phyloP scores from a whole-genome alignment of 768 basidiomycete genomes.

The Leccinum barrowsii region DNA sequence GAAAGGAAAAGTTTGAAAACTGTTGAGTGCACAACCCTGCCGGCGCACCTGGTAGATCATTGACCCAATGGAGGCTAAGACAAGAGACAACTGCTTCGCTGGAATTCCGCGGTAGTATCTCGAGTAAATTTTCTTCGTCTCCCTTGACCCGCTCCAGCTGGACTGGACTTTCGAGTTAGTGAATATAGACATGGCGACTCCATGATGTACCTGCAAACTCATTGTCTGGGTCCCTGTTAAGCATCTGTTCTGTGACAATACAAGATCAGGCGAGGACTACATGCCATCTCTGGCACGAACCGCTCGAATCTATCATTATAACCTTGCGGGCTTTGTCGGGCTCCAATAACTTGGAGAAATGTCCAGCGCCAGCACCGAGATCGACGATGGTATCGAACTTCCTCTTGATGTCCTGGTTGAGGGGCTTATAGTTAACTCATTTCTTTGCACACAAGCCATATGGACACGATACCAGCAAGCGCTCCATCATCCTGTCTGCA shows the following conservation, averaged over 20 bases:
- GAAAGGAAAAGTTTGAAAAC: constrained; percentile 1
- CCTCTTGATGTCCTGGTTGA: constrained; percentile 80
- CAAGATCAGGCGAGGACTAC: constrained; percentile 3
- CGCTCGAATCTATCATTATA: constrained; percentile 83
- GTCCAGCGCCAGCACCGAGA: constrained; percentile 87
- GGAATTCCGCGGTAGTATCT: constrained; percentile 61
- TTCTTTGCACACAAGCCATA: not conserved
- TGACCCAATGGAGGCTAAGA: constrained; percentile 93
- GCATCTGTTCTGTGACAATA: constrained; percentile 49
- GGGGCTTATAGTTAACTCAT: not conserved
- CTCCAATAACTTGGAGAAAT: constrained; percentile 82
- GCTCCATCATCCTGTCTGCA: constrained; percentile 86
- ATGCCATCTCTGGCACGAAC: constrained; percentile 41
- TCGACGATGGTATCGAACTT: constrained; percentile 80
- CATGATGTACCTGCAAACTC: constrained; percentile 70
- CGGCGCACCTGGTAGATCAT: constrained; percentile 84
- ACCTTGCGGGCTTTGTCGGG: constrained; percentile 62
- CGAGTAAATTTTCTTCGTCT: constrained; percentile 81
- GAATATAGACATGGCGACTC: not conserved
- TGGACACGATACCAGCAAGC: constrained; percentile 63
- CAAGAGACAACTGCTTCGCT: constrained; percentile 93
- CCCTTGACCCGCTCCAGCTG: constrained; percentile 71
- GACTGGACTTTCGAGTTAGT: constrained; percentile 44
- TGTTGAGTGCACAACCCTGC: not conserved
- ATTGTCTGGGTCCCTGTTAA: constrained; percentile 73